Base-by-base conservation (phyloP, 345 rosid genomes). In the Eucalyptus caleyi region DNA sequence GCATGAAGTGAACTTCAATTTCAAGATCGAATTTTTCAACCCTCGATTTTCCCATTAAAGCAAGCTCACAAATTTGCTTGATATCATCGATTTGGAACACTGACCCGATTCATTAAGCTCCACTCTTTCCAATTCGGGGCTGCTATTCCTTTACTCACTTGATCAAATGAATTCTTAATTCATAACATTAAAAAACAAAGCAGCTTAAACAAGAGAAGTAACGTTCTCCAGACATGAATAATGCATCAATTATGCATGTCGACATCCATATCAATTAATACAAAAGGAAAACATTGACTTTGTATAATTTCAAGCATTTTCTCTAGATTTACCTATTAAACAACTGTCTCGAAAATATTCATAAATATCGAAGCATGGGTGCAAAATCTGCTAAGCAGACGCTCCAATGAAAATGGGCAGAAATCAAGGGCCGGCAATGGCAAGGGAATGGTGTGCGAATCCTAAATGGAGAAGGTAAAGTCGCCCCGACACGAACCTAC, bases 181-280 rank as follows among this genome's bases (percentile, higher is more conserved):
- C 40, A 16, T 16, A 67, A 67, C 2, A 32, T 16, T 34, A 16
- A 67, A 65, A n/a, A n/a, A 16, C 3, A 2, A 32, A 12, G 21
- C 1, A 3, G 0, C 8, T 15, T n/a, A 67, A 6, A 5, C 6
- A 9, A 67, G 6, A n/a, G 21, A 67, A 16, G 1, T 11, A 16
- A n/a, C 0, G 6, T n/a, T n/a, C 6, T 65, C 11, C 0, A 8
- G 7, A n/a, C 18, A 15, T 13, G 2, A 15, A n/a, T 27, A 4
- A 30, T 34, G 2, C 7, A 30, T 30, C 37, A 7, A 6, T n/a
- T 7, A 2, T 14, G 3, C 34, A 30, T 30, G 40, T 5, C 24
- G 3, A 16, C 23, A 37, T 67, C 42, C 6, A 67, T 9, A 32
- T 67, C 80, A 16, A 32, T 18, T 16, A 16, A 67, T 13, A 62